A percentile compares a stretch with the other conserved stretches of the same genome.
Conservation (phyloP, 148 eudicot species). For the Talinum fruticosum region DNA sequence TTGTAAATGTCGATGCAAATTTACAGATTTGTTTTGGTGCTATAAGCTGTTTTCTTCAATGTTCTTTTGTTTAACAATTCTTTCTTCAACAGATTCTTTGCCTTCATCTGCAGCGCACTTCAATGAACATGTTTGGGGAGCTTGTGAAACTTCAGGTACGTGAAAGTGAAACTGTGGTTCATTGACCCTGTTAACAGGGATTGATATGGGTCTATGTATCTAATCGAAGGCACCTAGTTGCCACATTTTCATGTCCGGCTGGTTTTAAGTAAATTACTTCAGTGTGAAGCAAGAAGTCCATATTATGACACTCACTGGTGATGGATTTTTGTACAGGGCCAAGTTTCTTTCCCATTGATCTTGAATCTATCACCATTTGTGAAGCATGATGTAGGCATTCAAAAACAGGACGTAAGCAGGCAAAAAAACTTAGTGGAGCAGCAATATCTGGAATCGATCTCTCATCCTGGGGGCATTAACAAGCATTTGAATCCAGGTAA, state of each 20-base stretch:
- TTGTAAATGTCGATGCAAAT: neutral
- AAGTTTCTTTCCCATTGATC: conserved; percentile 60
- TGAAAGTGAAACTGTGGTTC: neutral
- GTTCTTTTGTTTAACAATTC: conserved; percentile 1
- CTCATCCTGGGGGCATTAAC: conserved; percentile 19
- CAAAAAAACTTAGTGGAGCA: conserved; percentile 20
- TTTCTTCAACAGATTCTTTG: conserved; percentile 62
- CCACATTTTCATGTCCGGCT: neutral
- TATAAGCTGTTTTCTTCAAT: neutral
- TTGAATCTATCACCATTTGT: conserved; percentile 58
- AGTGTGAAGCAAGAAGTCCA: neutral
- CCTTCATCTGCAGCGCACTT: conserved; percentile 82
- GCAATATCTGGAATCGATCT: conserved; percentile 25
- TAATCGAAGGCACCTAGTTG: too few species aligned
- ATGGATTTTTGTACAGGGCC: conserved; percentile 50
- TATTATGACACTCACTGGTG: neutral
- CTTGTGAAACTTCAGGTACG: conserved; percentile 67
- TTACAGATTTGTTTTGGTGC: too few species aligned
- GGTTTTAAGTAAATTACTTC: too few species aligned
- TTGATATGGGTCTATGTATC: neutral
- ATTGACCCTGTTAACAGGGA: neutral
- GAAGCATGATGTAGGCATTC: conserved; percentile 44
- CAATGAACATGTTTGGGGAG: conserved; percentile 66
- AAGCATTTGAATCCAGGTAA: conserved; percentile 23
- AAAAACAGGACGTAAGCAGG: conserved; percentile 36